Conservation (phyloP, 805 yeast genomes). For the Candida hispaniensis region DNA sequence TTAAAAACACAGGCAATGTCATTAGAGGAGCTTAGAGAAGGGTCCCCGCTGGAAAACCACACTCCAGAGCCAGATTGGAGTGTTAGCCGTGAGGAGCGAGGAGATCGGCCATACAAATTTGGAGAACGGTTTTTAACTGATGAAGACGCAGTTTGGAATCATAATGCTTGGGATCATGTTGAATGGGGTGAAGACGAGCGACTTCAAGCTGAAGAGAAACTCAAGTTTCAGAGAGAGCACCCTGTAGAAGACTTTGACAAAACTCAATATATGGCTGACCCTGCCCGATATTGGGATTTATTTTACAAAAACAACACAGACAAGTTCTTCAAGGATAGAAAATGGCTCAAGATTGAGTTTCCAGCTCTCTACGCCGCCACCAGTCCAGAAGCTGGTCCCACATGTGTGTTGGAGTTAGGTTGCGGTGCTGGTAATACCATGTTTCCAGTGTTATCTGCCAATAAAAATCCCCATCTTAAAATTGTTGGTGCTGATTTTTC, state of each 20-base stretch:
- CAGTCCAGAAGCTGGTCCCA: conserved; percentile 55
- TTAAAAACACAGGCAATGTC: no score
- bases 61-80: conserved; percentile 15
- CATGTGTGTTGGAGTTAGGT: conserved; percentile 79
- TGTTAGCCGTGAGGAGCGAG: conserved; percentile 7
- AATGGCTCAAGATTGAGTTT: conserved; percentile 92
- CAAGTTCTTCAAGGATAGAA: conserved; percentile 92
- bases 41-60: neutral
- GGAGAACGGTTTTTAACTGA: conserved; percentile 72
- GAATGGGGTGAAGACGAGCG: conserved; percentile 94
- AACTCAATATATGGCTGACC: conserved; percentile 62
- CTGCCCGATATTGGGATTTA: conserved; percentile 91
- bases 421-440: conserved; percentile 98
- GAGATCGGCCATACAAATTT: conserved; percentile 78
- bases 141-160: conserved; percentile 70
- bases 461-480: conserved; percentile 63
- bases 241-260: conserved; percentile 90
- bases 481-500: conserved; percentile 86
- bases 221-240: conserved; percentile 58
- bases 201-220: conserved; percentile 59
- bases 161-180: conserved; percentile 95
- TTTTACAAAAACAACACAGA: conserved; percentile 85
- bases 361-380: conserved; percentile 77
- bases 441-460: conserved; percentile 77
- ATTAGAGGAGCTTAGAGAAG: no score